Base-by-base conservation (phyloP, 208 protist species). In the Trypanosomatidae sp. region DNA sequence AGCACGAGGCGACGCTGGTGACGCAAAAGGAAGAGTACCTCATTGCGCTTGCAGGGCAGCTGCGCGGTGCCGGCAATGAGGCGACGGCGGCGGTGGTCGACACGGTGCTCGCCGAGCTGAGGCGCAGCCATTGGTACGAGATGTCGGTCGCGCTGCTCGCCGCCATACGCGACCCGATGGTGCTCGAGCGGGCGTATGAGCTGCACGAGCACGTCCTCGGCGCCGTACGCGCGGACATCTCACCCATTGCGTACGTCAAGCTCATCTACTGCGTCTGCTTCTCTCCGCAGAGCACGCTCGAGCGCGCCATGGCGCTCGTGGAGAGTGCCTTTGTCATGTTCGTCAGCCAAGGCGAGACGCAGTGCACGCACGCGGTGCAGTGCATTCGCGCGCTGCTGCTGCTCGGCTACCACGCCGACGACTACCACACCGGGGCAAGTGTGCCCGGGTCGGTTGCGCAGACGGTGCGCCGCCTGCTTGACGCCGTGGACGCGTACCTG, bases 301-400 rank as follows among this genome's bases (percentile, higher is more conserved):
- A 80, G 58, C 66, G 61, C 48, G 80, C 78, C 11, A 46, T 88
- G 25, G 62, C 69, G 35, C 48, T 93, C 15, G 48, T 92, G 20
- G 70, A 87, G 25, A 66, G 64, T 21, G 80, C 77, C 1, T 64
- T 53, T 19, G 63, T 60, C 0, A 75, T 55, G 2, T 62, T 90
- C 35, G 38, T 76, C 11, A 43, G 62, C 22, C 55, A 63, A 41
- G 50, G 49, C 38, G 56, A 62, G 7, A 48, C 65, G 27, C 79
- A 90, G 55, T 67, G 67, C 3, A 53, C 59, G 38, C 56, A 88
- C 60, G 69, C 75, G 3, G 69, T 65, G 2, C 48, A 80, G 46
- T 93, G 85, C 55, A 93, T 93, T 41, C 80, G 70, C 6, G 80
- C 85, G 7, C 61, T 87, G 25, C 61, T 93, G 37, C 64, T 93